Percentiles rank a stretch among this genome's conserved stretches.
Evolutionary conservation across 1,284 basidiomycete species (phyloP).

Genomic region (Irpex lacteus): DNA sequence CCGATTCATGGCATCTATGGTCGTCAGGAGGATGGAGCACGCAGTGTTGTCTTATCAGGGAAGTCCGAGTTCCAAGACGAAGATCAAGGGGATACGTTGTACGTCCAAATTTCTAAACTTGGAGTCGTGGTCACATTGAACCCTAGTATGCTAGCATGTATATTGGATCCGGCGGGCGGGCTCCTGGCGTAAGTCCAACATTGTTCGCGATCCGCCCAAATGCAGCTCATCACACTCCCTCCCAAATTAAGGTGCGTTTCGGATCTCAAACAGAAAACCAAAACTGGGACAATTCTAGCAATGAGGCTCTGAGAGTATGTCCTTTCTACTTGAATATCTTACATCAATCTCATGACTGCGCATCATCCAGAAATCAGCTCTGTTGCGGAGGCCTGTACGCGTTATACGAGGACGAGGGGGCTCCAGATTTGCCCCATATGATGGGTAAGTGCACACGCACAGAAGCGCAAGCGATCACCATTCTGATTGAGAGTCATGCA

Average conservation of each 20-base stretch:
- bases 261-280: constrained; percentile 8
- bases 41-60: constrained; percentile 5
- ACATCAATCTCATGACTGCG: neutral
- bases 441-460: neutral
- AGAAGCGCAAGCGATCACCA: neutral
- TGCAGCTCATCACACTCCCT: neutral
- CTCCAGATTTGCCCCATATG: constrained; percentile 4
- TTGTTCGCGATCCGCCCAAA: neutral
- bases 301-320: constrained; percentile 2
- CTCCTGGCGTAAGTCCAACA: constrained; percentile 1
- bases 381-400: neutral
- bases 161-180: constrained; percentile 9
- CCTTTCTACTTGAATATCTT: neutral
- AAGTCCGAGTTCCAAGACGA: constrained; percentile 7
- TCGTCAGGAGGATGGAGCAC: constrained; percentile 6
- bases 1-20: constrained; percentile 8
- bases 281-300: constrained; percentile 4
- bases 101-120: neutral
- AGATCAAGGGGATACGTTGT: constrained; percentile 9
- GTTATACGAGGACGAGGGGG: constrained; percentile 3
- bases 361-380: constrained; percentile 3
- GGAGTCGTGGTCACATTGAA: neutral
- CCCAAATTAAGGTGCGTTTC: constrained; percentile 1
- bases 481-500: neutral
- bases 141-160: constrained; percentile 5